Conservation (phyloP, 2,329 filamentous ascomycete species). For the Stromatinia cepivora region DNA sequence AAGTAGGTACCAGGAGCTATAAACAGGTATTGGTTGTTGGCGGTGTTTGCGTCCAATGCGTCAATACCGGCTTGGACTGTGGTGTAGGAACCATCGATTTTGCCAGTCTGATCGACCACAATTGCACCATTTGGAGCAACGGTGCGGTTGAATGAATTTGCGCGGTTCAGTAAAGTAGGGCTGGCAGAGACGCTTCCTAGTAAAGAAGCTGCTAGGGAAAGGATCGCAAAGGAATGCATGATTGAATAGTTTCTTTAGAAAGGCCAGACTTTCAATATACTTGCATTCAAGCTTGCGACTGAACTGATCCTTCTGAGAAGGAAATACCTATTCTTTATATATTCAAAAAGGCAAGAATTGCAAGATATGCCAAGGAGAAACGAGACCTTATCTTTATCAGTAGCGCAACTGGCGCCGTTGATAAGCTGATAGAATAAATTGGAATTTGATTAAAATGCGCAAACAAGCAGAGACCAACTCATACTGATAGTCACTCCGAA, state of each 20-base stretch:
- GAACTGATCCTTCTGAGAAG: not conserved
- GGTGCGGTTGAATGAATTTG: constrained; percentile 37
- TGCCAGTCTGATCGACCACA: constrained; percentile 46
- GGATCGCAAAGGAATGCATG: constrained; percentile 19
- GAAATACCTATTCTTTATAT: constrained; percentile 9
- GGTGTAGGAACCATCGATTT: constrained; percentile 33
- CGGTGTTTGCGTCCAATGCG: constrained; percentile 47
- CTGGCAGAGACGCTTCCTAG: constrained; percentile 11
- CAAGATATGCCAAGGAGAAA: not conserved
- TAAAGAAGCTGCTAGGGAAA: constrained; percentile 12
- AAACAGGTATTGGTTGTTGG: constrained; percentile 53
- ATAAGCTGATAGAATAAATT: not conserved
- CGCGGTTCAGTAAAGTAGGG: not conserved
- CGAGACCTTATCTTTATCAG: not conserved
- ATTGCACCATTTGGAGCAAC: constrained; percentile 49
- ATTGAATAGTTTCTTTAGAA: not conserved
- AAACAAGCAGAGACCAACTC: not conserved
- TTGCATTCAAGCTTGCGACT: not conserved
- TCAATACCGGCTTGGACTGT: constrained; percentile 31
- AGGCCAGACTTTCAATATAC: not conserved
- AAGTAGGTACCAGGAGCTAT: constrained; percentile 56
- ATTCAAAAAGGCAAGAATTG: not conserved
- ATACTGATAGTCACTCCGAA: not conserved
- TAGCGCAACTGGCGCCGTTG: not conserved
- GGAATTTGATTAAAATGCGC: not conserved